Conservation (phyloP, 2,329 filamentous ascomycete genomes). For the Nemania abortiva region DNA sequence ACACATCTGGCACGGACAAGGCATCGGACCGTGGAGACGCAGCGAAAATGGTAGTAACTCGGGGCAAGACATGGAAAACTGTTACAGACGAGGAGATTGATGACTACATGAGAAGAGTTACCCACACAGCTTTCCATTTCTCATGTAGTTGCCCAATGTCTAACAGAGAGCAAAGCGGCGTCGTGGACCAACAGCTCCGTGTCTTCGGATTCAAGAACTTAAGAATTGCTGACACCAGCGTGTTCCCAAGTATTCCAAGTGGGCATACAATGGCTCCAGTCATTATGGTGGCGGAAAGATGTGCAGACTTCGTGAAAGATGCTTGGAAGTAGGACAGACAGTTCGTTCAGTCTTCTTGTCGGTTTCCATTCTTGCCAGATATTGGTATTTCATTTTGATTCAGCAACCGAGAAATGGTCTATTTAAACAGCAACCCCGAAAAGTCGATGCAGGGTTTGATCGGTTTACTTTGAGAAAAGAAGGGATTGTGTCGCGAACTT, state of each 20-base stretch:
- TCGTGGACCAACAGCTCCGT: not conserved
- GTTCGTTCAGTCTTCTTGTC: no score
- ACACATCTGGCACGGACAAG: not conserved
- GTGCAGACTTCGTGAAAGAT: no score
- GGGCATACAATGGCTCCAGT: not conserved
- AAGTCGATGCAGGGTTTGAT: no score
- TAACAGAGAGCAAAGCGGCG: not conserved
- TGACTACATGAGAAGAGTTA: not conserved
- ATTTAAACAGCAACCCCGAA: no score
- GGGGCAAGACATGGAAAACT: not conserved
- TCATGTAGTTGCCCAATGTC: not conserved
- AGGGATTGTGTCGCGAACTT: no score
- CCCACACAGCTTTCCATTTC: not conserved
- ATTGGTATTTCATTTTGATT: no score
- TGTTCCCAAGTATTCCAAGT: not conserved
- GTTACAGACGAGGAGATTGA: not conserved
- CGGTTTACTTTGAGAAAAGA: no score
- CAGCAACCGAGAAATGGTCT: no score
- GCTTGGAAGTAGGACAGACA: no score
- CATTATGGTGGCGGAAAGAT: not conserved
- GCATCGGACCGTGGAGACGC: no score
- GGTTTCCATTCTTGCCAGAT: no score
- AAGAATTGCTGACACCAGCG: not conserved
- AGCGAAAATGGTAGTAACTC: no score
- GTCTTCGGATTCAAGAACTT: not conserved